Evolutionary conservation across 2,329 filamentous ascomycete genomes (phyloP), one percentile per base, ranked within the genome.

Genomic region (Pyrenophora teres): DNA sequence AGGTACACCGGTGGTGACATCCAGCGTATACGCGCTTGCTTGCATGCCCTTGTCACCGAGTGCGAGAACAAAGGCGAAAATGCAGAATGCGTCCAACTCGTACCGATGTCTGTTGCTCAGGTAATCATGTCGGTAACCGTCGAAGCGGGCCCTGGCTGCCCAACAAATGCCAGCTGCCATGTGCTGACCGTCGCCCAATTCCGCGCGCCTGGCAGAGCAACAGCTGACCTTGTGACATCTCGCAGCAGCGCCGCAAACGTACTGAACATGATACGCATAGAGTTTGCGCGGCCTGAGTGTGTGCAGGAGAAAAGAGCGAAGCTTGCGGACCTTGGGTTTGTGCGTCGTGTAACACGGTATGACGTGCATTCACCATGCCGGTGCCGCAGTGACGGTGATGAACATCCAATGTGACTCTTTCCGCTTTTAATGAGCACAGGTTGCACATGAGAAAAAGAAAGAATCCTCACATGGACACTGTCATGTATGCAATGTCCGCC

Each of bases 91-190:
- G 21, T 38, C 43, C 40, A 31, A 31, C 40, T 36, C 23, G 23
- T 48, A 18, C 35, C 38, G 35, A 35, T 33, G 40, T 21, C 27
- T 43, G 45, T 38, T 39, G 13, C 40, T 15, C 6, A 40, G 23
- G 40, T 40, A 37, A 23, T 27, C 25, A 19, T 50, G 50, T 31
- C 3, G 45, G n/a, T 40, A 37, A 23, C 40, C 46, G 31, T 40
- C 3, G 18, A 41, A 6, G 9, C 36, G 35, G 40, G 21, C 35
- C 44, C 35, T 40, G 39, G 30, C 45, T 49, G 50, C 46, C 40
- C 50, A 53, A 53, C 46, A 50, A 45, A 53, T 45, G 36, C 40
- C 38, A 23, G 40, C 30, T 39, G 38, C 49, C 43, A 47, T 46
- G 43, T 47, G 31, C 31, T 27, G 30, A 31, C 36, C 19, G 30